Conservation (phyloP, 2,329 filamentous ascomycete genomes). For the Metarhizium sp. region DNA sequence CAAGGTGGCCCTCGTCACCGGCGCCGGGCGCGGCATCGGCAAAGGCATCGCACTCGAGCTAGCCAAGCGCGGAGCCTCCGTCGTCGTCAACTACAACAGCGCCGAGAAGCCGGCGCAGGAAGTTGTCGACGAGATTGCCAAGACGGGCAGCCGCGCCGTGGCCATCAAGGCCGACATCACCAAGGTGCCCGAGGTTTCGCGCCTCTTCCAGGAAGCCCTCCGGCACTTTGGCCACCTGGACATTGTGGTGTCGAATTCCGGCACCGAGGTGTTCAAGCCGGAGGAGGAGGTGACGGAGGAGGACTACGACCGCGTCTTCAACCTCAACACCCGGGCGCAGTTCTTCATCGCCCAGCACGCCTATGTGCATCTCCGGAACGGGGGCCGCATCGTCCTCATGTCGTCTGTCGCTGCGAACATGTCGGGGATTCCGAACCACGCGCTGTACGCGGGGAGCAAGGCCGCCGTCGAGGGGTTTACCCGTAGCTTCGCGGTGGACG, state of each 20-base stretch:
- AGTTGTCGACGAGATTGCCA: constrained; percentile 41
- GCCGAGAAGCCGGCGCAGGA: constrained; percentile 46
- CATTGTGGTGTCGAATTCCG: constrained; percentile 63
- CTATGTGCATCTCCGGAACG: constrained; percentile 58
- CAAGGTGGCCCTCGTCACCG: constrained; percentile 26
- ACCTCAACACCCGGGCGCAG: constrained; percentile 58
- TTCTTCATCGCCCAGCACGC: constrained; percentile 66
- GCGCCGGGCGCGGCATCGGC: constrained; percentile 47
- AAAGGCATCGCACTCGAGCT: constrained; percentile 49
- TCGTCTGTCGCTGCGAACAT: constrained; percentile 59
- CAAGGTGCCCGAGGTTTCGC: constrained; percentile 51
- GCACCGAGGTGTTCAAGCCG: constrained; percentile 59
- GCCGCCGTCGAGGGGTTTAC: constrained; percentile 70
- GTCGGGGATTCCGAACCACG: constrained; percentile 59
- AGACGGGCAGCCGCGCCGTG: constrained; percentile 50
- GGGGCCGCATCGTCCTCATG: constrained; percentile 66
- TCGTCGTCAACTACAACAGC: constrained; percentile 52
- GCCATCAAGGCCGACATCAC: constrained; percentile 61
- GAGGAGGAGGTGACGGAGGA: constrained; percentile 60
- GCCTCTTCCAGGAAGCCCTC: constrained; percentile 54
- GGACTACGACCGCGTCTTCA: constrained; percentile 63
- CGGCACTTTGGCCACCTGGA: constrained; percentile 57
- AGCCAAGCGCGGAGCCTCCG: constrained; percentile 45
- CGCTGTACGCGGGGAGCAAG: constrained; percentile 67
- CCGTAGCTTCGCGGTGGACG: constrained; percentile 64